Evolutionary conservation across 192 early-diverging fungal genomes (phyloP).

Genomic region (Dissophora globulifera): DNA sequence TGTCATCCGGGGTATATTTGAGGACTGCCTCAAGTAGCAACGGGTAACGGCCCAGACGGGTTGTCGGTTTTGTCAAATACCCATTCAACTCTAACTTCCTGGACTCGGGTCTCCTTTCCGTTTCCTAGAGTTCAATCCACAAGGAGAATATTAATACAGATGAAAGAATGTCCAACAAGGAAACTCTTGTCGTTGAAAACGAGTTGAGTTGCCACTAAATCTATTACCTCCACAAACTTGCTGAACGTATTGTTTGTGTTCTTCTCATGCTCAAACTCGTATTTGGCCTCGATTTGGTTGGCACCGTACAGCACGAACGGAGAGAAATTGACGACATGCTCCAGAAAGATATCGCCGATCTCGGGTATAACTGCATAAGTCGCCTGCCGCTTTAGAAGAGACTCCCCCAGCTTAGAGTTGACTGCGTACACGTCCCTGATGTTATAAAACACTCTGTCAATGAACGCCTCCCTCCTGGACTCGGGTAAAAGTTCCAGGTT

Average conservation of each 20-base stretch:
- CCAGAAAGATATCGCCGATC: slow-evolving; percentile 87
- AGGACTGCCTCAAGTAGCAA: slow-evolving; percentile 84
- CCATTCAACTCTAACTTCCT: slow-evolving; percentile 86
- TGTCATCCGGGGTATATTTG: slow-evolving; percentile 83
- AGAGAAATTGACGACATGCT: slow-evolving; percentile 75
- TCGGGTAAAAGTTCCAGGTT: slow-evolving; percentile 72
- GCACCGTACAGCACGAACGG: slow-evolving; percentile 90
- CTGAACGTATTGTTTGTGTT: slow-evolving; percentile 70
- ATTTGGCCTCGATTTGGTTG: slow-evolving; percentile 84
- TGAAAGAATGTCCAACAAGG: neutral
- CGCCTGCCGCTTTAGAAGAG: slow-evolving; percentile 73
- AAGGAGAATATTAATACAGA: neutral
- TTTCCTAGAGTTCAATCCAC: slow-evolving; percentile 63
- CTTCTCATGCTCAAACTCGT: slow-evolving; percentile 85
- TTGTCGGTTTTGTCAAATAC: slow-evolving; percentile 88
- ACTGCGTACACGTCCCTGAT: slow-evolving; percentile 70
- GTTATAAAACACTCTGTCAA: slow-evolving; percentile 84
- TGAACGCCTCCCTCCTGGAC: slow-evolving; percentile 74
- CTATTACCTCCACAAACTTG: slow-evolving; percentile 78
- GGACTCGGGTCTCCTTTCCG: slow-evolving; percentile 78
- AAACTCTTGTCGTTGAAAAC: neutral
- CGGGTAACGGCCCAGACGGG: slow-evolving; percentile 88
- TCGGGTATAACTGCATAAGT: slow-evolving; percentile 76
- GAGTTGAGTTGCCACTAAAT: neutral
- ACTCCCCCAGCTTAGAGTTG: slow-evolving; percentile 70